phyloP scores from a whole-genome alignment of 371 early-diverging fungal genomes.

The Gilbertella persicaria region DNA sequence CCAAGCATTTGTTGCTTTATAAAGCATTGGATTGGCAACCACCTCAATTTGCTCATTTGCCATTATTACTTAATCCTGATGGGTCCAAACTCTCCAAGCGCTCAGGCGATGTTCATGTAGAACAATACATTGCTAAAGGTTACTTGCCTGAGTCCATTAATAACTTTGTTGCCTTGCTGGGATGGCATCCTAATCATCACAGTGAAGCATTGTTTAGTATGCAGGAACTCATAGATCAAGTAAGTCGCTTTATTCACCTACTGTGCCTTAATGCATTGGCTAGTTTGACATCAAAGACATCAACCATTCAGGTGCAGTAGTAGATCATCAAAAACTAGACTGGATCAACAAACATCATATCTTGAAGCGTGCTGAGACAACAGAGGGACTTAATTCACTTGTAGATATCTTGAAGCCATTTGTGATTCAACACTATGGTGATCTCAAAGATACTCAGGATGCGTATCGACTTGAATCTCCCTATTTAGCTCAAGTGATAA shows the following conservation, averaged over 20 bases:
- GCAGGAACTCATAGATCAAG: slow-evolving; percentile 65
- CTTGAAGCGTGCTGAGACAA: slow-evolving; percentile 51
- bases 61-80: slow-evolving; percentile 82
- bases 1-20: slow-evolving; percentile 88
- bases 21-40: slow-evolving; percentile 78
- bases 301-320: slow-evolving; percentile 77
- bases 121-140: slow-evolving; percentile 71
- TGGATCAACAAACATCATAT: slow-evolving; percentile 87
- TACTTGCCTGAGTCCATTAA: slow-evolving; percentile 87
- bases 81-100: slow-evolving; percentile 89
- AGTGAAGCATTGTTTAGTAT: slow-evolving; percentile 45
- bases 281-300: slow-evolving; percentile 74
- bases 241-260: slow-evolving; percentile 28
- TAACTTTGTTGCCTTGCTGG: slow-evolving; percentile 88
- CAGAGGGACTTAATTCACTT: slow-evolving; percentile 40
- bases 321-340: slow-evolving; percentile 76
- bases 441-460: slow-evolving; percentile 16
- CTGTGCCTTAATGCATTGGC: neutral
- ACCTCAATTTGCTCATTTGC: slow-evolving; percentile 87
- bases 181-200: slow-evolving; percentile 71
- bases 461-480: slow-evolving; percentile 29
- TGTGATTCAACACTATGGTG: slow-evolving; percentile 22
- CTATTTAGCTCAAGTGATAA: slow-evolving; percentile 49
- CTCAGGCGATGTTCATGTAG: slow-evolving; percentile 76
- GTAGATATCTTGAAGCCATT: slow-evolving; percentile 39